Conservation (phyloP, 805 yeast genomes). For the Ascoidea asiatica region DNA sequence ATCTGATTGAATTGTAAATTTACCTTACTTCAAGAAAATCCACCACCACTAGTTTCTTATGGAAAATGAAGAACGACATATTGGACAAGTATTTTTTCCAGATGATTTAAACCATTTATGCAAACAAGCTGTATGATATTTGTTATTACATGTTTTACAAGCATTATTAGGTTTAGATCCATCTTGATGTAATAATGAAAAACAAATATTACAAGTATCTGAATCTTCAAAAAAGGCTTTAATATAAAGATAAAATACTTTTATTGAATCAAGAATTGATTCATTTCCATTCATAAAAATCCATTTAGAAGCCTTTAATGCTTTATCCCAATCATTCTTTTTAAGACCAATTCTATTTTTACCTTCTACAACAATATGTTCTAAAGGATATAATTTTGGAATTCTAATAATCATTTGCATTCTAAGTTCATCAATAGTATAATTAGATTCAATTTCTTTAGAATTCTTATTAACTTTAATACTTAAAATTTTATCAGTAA, state of each 20-base stretch:
- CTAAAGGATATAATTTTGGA: slow-evolving; percentile 69
- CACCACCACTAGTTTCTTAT: too few species aligned
- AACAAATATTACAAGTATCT: slow-evolving; percentile 96
- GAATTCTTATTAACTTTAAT: slow-evolving; percentile 48
- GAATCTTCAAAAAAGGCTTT: slow-evolving; percentile 81
- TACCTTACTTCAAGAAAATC: too few species aligned
- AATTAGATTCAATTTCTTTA: slow-evolving; percentile 59
- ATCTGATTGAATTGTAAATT: too few species aligned
- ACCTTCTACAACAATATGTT: slow-evolving; percentile 64
- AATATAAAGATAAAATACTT: slow-evolving; percentile 60
- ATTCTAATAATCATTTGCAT: slow-evolving; percentile 66
- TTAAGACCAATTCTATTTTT: slow-evolving; percentile 75
- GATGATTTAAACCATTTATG: slow-evolving; percentile 97
- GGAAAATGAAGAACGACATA: slow-evolving; percentile 73
- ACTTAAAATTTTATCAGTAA: too few species aligned
- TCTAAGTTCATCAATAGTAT: slow-evolving; percentile 75
- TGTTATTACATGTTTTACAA: slow-evolving; percentile 85
- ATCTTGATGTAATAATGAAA: slow-evolving; percentile 81
- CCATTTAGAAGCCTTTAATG: slow-evolving; percentile 85
- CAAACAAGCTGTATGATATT: slow-evolving; percentile 90
- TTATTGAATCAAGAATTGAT: slow-evolving; percentile 53
- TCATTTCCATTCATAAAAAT: slow-evolving; percentile 51
- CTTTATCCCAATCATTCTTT: slow-evolving; percentile 87
- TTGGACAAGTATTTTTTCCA: slow-evolving; percentile 85
- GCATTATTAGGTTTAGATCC: slow-evolving; percentile 80